Percentiles rank a stretch among this genome's conserved stretches.
Evolutionary conservation across 352 stramenopile species (phyloP).

Genomic region (Phytophthora palmivora): DNA sequence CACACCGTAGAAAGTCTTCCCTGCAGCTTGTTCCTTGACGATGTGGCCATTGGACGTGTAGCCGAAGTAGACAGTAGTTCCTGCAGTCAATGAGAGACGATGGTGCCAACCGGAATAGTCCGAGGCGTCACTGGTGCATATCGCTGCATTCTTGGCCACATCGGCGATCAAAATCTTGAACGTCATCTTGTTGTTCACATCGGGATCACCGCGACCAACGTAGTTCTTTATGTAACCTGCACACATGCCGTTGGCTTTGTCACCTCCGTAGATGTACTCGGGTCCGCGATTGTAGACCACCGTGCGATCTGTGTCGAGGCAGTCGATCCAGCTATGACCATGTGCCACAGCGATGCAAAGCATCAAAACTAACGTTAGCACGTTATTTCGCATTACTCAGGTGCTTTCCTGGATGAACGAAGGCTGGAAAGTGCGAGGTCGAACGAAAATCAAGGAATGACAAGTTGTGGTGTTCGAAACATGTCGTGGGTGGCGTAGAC

Average conservation of each 20-base stretch:
- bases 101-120: constrained; percentile 51
- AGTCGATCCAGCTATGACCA: constrained; percentile 78
- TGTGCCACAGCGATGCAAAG: constrained; percentile 23
- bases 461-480: constrained; percentile 12
- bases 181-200: constrained; percentile 50
- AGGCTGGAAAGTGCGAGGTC: constrained; percentile 17
- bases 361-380: constrained; percentile 18
- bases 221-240: constrained; percentile 77
- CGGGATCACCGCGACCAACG: constrained; percentile 47
- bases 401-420: background rate
- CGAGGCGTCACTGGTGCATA: constrained; percentile 41
- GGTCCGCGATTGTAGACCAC: constrained; percentile 66
- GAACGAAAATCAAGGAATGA: constrained; percentile 28
- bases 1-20: constrained; percentile 61
- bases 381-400: constrained; percentile 18
- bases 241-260: constrained; percentile 53
- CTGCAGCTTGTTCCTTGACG: constrained; percentile 63
- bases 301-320: constrained; percentile 60
- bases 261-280: constrained; percentile 65
- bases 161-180: constrained; percentile 70
- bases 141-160: constrained; percentile 36
- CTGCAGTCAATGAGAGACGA: constrained; percentile 47
- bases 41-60: constrained; percentile 76
- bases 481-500: constrained; percentile 16
- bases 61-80: constrained; percentile 62